These are phyloP conservation scores for Thuidium tamariscinum DNA, from an alignment of 225 moss, liverwort and hornwort genomes.

Conservation along the genomic window DNA sequence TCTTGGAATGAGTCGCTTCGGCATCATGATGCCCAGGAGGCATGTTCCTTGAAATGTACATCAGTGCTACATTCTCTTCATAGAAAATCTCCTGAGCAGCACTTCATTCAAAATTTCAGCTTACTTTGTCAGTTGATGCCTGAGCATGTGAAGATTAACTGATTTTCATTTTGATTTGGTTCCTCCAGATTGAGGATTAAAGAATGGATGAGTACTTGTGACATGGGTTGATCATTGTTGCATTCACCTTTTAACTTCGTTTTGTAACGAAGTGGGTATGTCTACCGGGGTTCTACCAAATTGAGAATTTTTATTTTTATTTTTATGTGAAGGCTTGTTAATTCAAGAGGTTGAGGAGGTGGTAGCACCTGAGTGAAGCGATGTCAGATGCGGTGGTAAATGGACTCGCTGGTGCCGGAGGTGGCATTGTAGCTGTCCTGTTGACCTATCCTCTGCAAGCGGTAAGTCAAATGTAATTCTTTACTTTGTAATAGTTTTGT, in stretches of 20 bases:
- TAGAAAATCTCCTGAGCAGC: background rate
- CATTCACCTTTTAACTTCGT: background rate
- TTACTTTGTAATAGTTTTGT: background rate
- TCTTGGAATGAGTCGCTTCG: background rate
- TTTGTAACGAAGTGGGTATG: background rate
- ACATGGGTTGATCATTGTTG: background rate
- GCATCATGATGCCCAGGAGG: background rate
- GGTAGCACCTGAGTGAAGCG: background rate
- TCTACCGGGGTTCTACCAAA: background rate
- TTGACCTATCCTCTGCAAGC: constrained; percentile 84
- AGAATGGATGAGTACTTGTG: background rate
- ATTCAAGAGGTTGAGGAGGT: background rate
- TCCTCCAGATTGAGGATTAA: too few species aligned
- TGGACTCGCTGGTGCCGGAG: constrained; percentile 82
- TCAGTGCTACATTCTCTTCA: background rate
- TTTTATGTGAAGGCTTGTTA: background rate
- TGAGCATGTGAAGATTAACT: background rate
- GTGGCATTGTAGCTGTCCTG: constrained; percentile 72
- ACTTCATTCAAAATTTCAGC: background rate
- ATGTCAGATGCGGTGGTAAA: constrained; percentile 83
- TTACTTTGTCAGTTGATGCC: background rate
- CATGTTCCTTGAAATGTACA: background rate
- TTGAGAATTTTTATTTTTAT: background rate
- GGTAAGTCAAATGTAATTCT: constrained; percentile 8
- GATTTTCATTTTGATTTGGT: background rate